Evolutionary conservation across 2,329 filamentous ascomycete species (phyloP).

Genomic region (Ophiocordyceps camponoti-rufipedis): DNA sequence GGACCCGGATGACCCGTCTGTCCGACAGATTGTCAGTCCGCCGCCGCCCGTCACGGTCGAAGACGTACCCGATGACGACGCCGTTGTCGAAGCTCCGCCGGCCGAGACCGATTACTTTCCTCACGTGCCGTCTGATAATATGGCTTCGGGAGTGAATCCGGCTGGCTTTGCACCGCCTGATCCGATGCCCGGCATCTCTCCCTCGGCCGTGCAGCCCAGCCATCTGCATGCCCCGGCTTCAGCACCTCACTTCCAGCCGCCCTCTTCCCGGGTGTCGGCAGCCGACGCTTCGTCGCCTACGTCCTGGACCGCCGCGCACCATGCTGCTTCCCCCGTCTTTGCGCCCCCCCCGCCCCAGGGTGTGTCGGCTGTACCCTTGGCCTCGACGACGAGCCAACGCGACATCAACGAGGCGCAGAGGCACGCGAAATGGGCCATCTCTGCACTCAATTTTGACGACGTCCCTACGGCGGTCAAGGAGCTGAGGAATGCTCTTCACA

Average conservation of each 20-base stretch:
- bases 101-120: constrained; percentile 16
- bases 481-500: constrained; percentile 53
- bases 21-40: constrained; percentile 25
- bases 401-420: constrained; percentile 78
- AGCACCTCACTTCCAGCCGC: background rate
- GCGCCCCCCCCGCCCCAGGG: background rate
- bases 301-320: background rate
- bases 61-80: constrained; percentile 28
- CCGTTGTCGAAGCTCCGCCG: constrained; percentile 7
- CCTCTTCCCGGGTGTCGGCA: background rate
- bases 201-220: background rate
- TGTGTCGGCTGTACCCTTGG: background rate
- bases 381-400: constrained; percentile 9
- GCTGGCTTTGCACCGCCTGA: background rate
- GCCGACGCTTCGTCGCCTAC: background rate
- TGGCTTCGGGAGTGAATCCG: background rate
- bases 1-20: constrained; percentile 37
- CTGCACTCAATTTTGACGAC: constrained; percentile 91
- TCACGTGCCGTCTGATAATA: constrained; percentile 2
- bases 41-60: constrained; percentile 29
- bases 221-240: background rate
- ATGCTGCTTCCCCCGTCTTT: constrained; percentile 1
- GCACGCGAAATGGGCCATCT: constrained; percentile 93
- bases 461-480: constrained; percentile 79
- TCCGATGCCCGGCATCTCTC: background rate